Evolutionary conservation across 2,329 filamentous ascomycete genomes (phyloP), one percentile per base, ranked within the genome.

Genomic region (Microdochium bolleyi): DNA sequence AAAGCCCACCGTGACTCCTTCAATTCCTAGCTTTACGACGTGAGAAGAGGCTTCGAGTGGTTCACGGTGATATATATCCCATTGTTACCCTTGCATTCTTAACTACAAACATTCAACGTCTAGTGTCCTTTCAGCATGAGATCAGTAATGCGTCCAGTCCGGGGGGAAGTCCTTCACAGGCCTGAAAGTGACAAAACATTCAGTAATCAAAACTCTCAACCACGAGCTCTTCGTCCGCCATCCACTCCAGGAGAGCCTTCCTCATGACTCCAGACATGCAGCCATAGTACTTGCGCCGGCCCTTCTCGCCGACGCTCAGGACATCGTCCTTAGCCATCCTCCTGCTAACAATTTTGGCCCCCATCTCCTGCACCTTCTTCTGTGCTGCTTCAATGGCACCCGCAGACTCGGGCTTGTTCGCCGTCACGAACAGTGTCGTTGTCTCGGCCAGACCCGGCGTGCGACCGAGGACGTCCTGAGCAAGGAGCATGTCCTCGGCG

Each of bases 391-490:
- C 64, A 37, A 70, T 56, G 3, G 70, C 62, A 1, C 64, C 67
- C 3, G 38, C 56, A 3, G 53, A 21, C 24, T 44, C 52, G n/a
- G 24, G 54, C 48, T 51, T 50, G 25, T 52, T 56, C 0, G 81
- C 76, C 0, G 88, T 91, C 5, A 92, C 67, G 58, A 88, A 94
- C 1, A 94, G 57, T 14, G 58, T 76, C 24, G 84, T 78, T 16
- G 72, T 72, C 0, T 54, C 53, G 0, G 73, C 78, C 11, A 94
- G 67, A 0, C 71, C 73, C 0, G 73, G 72, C 54, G 80, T 74
- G 32, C 66, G 69, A 24, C 70, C 63, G 41, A 94, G 74, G 0
- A 76, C 73, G 57, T 89, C 82, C 1, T 73, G 60, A 0, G 83
- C 85, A 1, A 94, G 66, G 0, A 73, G 73, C 1, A 88, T 52